Percentiles rank a stretch among this genome's conserved stretches.
These are phyloP conservation scores for Spergularia bocconei DNA, from an alignment of 148 eudicot genomes.

Conservation along the genomic window DNA sequence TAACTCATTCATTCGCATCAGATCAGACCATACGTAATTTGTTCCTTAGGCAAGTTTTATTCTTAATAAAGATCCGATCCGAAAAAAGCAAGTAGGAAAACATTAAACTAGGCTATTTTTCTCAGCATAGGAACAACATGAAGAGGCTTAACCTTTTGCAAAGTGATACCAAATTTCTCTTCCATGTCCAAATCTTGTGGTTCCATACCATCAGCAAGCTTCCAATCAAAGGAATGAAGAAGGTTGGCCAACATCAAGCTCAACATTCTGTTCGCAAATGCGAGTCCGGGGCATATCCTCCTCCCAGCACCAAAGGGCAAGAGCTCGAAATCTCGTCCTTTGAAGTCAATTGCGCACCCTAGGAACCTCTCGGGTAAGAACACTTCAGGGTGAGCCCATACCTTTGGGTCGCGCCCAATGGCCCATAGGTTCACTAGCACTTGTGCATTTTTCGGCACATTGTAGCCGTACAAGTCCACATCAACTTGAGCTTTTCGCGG, in stretches of 20 bases:
- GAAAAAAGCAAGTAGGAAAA: too few species aligned
- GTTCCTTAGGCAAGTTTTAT: too few species aligned
- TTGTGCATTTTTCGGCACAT: slow-evolving; percentile 59
- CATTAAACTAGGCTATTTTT: neutral
- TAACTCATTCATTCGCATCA: too few species aligned
- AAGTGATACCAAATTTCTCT: slow-evolving; percentile 48
- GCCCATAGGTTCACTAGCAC: slow-evolving; percentile 76
- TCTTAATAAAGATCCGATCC: too few species aligned
- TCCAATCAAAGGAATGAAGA: slow-evolving; percentile 59
- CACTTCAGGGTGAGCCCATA: slow-evolving; percentile 43
- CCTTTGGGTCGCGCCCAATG: slow-evolving; percentile 56
- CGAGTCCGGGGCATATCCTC: slow-evolving; percentile 64
- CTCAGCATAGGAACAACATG: slow-evolving; percentile 22
- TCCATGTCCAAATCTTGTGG: slow-evolving; percentile 42
- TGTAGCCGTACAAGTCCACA: slow-evolving; percentile 41
- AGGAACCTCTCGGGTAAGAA: slow-evolving; percentile 67
- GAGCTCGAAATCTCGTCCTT: slow-evolving; percentile 51
- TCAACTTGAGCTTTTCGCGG: slow-evolving; percentile 56
- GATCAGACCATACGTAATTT: too few species aligned
- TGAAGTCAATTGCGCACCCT: slow-evolving; percentile 37
- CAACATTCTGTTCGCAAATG: slow-evolving; percentile 41
- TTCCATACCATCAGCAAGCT: slow-evolving; percentile 31
- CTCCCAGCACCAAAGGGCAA: slow-evolving; percentile 56
- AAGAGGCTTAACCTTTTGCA: slow-evolving; percentile 36
- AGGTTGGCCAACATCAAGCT: slow-evolving; percentile 47